phyloP scores from a whole-genome alignment of 306 rosid genomes.

The Lupinus albus region DNA sequence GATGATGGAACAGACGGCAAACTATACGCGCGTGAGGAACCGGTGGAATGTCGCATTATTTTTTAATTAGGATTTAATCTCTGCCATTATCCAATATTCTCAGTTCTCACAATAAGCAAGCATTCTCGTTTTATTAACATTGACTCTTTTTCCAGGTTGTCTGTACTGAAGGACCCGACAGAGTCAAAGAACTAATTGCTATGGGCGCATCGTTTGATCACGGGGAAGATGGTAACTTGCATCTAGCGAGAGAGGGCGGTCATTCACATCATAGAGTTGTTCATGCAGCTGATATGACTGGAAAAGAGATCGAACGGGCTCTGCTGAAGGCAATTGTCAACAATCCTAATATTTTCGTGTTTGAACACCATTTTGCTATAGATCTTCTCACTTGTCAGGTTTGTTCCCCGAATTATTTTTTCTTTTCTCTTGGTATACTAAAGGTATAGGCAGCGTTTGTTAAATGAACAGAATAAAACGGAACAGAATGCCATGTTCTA shows the following conservation, averaged over 20 bases:
- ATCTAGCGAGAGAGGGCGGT: conserved; percentile 88
- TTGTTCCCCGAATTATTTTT: conserved; percentile 25
- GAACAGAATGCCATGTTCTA: no score
- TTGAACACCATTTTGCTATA: conserved; percentile 87
- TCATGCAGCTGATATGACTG: conserved; percentile 97
- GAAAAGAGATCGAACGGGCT: conserved; percentile 90
- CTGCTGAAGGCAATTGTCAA: conserved; percentile 62
- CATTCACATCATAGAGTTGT: conserved; percentile 89
- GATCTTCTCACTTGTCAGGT: conserved; percentile 94
- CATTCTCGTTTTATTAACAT: conserved; percentile 20
- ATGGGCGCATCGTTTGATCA: conserved; percentile 96
- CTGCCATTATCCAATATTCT: no score
- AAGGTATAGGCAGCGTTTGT: not conserved
- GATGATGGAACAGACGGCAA: no score
- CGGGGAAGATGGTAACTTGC: conserved; percentile 92
- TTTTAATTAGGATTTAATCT: no score
- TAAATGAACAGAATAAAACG: no score
- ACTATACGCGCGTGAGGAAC: no score
- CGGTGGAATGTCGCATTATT: no score
- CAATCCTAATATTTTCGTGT: conserved; percentile 80
- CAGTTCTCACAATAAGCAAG: no score
- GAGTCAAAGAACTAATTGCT: conserved; percentile 86
- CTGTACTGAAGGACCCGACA: conserved; percentile 96
- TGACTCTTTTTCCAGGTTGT: conserved; percentile 69
- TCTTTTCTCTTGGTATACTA: not conserved